These are phyloP conservation scores for Acaromyces ingoldii DNA, from an alignment of 1,284 basidiomycete genomes.

Conservation along the genomic window DNA sequence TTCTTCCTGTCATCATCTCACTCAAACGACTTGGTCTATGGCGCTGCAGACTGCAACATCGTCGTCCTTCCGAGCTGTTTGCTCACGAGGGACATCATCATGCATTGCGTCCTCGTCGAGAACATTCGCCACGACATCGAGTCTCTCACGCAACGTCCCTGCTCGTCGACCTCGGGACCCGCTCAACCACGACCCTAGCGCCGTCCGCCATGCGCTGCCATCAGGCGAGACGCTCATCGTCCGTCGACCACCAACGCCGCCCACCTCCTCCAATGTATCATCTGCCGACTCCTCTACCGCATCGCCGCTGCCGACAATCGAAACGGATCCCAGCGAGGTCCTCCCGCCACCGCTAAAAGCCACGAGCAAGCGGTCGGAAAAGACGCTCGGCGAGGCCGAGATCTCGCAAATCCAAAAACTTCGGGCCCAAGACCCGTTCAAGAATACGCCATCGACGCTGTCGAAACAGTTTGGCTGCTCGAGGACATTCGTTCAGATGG, in stretches of 20 bases:
- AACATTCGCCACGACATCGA: too few relatives aligned
- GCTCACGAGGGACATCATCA: too few relatives aligned
- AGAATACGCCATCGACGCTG: conserved; percentile 26
- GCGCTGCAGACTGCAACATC: too few relatives aligned
- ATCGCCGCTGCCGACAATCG: background rate
- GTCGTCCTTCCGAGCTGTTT: too few relatives aligned
- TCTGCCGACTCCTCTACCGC: background rate
- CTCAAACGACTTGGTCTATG: too few relatives aligned
- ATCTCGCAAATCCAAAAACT: conserved; percentile 39
- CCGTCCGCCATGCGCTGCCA: conserved; percentile 27
- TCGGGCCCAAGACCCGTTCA: conserved; percentile 28
- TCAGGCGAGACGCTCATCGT: conserved; percentile 44
- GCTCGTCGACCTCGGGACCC: conserved; percentile 45
- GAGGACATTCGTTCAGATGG: conserved; percentile 38
- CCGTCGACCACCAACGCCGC: conserved; percentile 33
- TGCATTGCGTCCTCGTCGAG: too few relatives aligned
- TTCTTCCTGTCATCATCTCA: too few relatives aligned
- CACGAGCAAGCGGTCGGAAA: background rate
- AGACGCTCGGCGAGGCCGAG: conserved; percentile 21
- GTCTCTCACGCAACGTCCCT: conserved; percentile 33
- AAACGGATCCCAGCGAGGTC: background rate
- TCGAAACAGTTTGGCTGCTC: conserved; percentile 39
- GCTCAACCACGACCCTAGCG: conserved; percentile 27
- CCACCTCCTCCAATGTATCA: conserved; percentile 17
- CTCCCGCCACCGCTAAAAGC: background rate